Base-by-base conservation (phyloP, 2,329 filamentous ascomycete species). In the Bipolaris bicolor region DNA sequence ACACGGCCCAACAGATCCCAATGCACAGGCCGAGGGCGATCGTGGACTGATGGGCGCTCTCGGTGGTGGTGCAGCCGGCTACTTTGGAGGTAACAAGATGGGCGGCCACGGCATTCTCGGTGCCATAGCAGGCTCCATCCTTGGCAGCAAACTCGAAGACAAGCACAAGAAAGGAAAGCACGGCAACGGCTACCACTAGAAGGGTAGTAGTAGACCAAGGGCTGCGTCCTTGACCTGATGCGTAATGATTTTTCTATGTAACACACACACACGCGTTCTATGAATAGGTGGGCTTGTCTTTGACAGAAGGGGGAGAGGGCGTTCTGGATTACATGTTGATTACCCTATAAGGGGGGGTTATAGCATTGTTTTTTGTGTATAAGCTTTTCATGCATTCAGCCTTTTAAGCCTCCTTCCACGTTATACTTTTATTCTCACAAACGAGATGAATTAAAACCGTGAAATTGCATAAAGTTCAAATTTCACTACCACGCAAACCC, bases 41-140 rank as follows among this genome's bases (percentile, higher is more conserved):
- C 82, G 85, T 54, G 85, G 84, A 36, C 75, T 87, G 5, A 80
- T 83, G 65, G 83, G 85, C 45, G 81, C 84, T 3, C 71, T 86
- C 3, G 82, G 81, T 13, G 86, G 86, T 41, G 84, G 82, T 41
- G 78, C 83, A 3, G 83, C 84, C 3, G 86, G 85, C 1, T 82
- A 81, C 61, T 81, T 83, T 60, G 76, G 84, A 5, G 85, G 85
- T 16, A 78, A 81, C 65, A 84, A 85, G 70, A 78, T 83, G 63
- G 81, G 79, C 20, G 77, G 79, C n/a, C 77, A 83, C n/a, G 83
- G 83, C 3, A 73, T 88, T 29, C 70, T 88, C 9, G 85, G 85
- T 10, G 82, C 84, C 0, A 69, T 88, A 26, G 82, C 83, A 3
- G 85, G 85, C 53, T 85, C 84, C 0, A 78, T 88, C 44, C 53